Conservation (phyloP, 768 basidiomycete genomes). For the Holtermanniella nyarrowii region DNA sequence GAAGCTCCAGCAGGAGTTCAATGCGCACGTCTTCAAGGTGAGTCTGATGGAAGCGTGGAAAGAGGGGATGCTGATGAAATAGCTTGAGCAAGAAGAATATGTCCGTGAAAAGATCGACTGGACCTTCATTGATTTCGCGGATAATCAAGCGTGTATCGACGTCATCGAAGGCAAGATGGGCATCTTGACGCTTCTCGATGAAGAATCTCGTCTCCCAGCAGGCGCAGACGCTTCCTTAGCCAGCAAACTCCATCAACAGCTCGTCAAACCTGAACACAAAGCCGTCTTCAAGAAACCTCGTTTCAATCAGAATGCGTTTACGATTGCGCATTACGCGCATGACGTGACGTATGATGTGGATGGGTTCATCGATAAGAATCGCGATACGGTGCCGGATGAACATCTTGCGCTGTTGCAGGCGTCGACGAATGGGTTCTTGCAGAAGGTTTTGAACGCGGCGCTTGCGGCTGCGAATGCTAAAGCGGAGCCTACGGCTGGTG, state of each 20-base stretch:
- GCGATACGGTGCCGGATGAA: slow-evolving; percentile 97
- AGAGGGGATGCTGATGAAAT: background rate
- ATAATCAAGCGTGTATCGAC: slow-evolving; percentile 98
- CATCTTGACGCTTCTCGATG: slow-evolving; percentile 85
- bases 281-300: slow-evolving; percentile 93
- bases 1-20: slow-evolving; percentile 93
- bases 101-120: slow-evolving; percentile 97
- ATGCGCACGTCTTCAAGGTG: slow-evolving; percentile 68
- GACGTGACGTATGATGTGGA: slow-evolving; percentile 98
- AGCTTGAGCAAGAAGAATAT: slow-evolving; percentile 96
- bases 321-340: slow-evolving; percentile 92
- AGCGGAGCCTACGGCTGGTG: slow-evolving; percentile 61
- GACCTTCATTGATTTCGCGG: slow-evolving; percentile 98
- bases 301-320: slow-evolving; percentile 96
- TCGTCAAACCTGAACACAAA: slow-evolving; percentile 74
- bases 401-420: slow-evolving; percentile 77
- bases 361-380: slow-evolving; percentile 96
- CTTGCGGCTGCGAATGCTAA: slow-evolving; percentile 63
- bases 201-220: slow-evolving; percentile 90
- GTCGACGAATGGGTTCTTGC: slow-evolving; percentile 85
- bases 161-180: slow-evolving; percentile 96
- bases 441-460: slow-evolving; percentile 86
- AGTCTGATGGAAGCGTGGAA: too few relatives aligned
- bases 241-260: slow-evolving; percentile 78
- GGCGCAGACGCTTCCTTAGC: slow-evolving; percentile 88